Percentiles rank a stretch among this genome's conserved stretches.
Evolutionary conservation across 331 rosid species (phyloP).

Genomic region (Quercus tomentella): DNA sequence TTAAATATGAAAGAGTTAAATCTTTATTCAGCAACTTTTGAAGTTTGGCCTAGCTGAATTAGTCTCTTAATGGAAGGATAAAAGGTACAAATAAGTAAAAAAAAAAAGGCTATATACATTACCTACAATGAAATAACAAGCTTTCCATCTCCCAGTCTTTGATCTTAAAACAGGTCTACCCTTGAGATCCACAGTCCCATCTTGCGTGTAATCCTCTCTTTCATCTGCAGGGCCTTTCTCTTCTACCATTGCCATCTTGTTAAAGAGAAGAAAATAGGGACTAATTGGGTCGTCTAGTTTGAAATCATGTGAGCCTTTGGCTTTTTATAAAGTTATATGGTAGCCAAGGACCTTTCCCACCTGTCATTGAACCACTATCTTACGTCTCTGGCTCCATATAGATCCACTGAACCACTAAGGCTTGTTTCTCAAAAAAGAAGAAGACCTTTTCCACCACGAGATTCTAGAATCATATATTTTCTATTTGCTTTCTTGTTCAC

Average conservation of each 20-base stretch:
- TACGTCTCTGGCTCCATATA: too few relatives aligned
- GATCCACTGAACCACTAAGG: too few relatives aligned
- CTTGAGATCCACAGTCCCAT: slow-evolving; percentile 58
- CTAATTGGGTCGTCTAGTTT: neutral
- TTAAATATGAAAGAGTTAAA: too few relatives aligned
- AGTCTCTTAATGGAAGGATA: too few relatives aligned
- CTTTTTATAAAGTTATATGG: slow-evolving; percentile 2
- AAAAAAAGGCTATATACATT: neutral
- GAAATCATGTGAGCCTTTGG: neutral
- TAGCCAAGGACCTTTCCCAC: neutral
- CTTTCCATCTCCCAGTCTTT: slow-evolving; percentile 71
- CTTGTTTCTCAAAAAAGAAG: too few relatives aligned
- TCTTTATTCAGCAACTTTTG: neutral
- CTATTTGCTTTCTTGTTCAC: slow-evolving; percentile 1
- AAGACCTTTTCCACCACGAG: neutral
- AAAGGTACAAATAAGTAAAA: neutral
- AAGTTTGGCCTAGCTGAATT: neutral
- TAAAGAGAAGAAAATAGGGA: neutral
- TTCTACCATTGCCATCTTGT: slow-evolving; percentile 35
- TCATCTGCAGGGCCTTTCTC: slow-evolving; percentile 32
- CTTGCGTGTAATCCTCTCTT: slow-evolving; percentile 50
- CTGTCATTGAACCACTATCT: neutral
- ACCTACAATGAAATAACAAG: slow-evolving; percentile 75
- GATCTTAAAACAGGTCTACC: slow-evolving; percentile 67
- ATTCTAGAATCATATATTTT: neutral